Conservation (phyloP, 306 rosid species). For the Castanea sativa region DNA sequence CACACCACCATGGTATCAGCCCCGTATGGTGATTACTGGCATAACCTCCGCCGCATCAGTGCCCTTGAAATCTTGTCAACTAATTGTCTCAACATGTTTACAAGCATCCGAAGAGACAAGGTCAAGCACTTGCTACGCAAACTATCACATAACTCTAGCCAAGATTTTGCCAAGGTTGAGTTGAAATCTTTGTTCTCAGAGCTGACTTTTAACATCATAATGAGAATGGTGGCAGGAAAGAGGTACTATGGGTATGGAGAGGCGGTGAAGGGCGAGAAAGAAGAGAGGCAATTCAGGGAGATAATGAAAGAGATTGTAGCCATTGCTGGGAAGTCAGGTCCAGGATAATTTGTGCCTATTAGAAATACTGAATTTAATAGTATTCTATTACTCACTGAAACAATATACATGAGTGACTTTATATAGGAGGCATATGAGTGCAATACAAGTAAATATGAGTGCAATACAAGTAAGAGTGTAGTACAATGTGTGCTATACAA, state of each 20-base stretch:
- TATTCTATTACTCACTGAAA: too few relatives aligned
- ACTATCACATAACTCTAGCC: constrained; percentile 4
- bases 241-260: constrained; percentile 50
- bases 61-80: constrained; percentile 55
- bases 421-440: too few relatives aligned
- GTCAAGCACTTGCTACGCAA: constrained; percentile 32
- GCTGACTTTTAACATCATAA: constrained; percentile 52
- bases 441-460: too few relatives aligned
- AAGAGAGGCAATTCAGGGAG: constrained; percentile 43
- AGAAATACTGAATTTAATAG: too few relatives aligned
- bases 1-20: constrained; percentile 25
- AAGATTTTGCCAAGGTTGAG: constrained; percentile 31
- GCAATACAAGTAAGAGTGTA: too few relatives aligned
- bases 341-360: constrained; percentile 44
- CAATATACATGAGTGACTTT: too few relatives aligned
- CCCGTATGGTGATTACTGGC: constrained; percentile 77
- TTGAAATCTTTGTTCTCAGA: constrained; percentile 32
- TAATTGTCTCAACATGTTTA: constrained; percentile 23
- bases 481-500: too few relatives aligned
- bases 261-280: constrained; percentile 25
- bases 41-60: constrained; percentile 65
- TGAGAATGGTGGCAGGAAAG: constrained; percentile 72
- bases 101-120: constrained; percentile 40
- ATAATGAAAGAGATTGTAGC: constrained; percentile 17
- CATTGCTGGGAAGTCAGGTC: constrained; percentile 16